Base-by-base conservation (phyloP, 805 yeast genomes). In the Myxozyma melibiosi region DNA sequence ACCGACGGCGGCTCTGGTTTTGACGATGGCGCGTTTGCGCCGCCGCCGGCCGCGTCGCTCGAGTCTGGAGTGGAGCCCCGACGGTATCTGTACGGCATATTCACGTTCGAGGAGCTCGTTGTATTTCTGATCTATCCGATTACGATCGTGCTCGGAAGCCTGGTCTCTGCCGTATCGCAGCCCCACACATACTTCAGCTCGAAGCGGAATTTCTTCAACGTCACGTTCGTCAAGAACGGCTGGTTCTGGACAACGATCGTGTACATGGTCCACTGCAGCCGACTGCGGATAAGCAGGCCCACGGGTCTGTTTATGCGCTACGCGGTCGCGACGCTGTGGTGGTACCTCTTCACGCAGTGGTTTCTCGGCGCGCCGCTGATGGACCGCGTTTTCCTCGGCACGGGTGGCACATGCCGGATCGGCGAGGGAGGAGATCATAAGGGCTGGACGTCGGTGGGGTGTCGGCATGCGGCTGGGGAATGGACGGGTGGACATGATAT, bases 401-500 rank as follows among this genome's bases (percentile, higher is more conserved):
- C 96, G 0, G 99, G 99, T 1, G 99, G 99, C 0, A 71, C 73
- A 47, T 92, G 99, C 67, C 68, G 73, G 9, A 67, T 63, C 1
- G 40, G 55, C 4, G 60, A 46, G 9, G 53, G 34, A 25, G 37
- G n/a, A 24, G 42, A 25, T 18, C 14, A 57, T 58, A 33, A 14
- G 1, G 43, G 54, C 13, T 54, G 57, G 39, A 65, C 75, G 16
- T 74, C 82, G 0, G 69, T 75, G 1, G 64, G 69, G 1, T 80
- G 94, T 69, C 71, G 94, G 69, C 50, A 68, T 58, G 28, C 80
- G 67, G 90, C 84, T 49, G 86, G 98, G 0, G 56, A 66, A 14
- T 87, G 92, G 94, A 59, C 64, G 6, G 90, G 96, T 0, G 99
- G 99, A 0, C 96, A 90, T 68, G 99, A 94, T 73, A 96, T 98